Percentiles rank a stretch among this genome's conserved stretches.
Evolutionary conservation across 345 rosid genomes (phyloP).

Genomic region (Erodium maritimum): DNA sequence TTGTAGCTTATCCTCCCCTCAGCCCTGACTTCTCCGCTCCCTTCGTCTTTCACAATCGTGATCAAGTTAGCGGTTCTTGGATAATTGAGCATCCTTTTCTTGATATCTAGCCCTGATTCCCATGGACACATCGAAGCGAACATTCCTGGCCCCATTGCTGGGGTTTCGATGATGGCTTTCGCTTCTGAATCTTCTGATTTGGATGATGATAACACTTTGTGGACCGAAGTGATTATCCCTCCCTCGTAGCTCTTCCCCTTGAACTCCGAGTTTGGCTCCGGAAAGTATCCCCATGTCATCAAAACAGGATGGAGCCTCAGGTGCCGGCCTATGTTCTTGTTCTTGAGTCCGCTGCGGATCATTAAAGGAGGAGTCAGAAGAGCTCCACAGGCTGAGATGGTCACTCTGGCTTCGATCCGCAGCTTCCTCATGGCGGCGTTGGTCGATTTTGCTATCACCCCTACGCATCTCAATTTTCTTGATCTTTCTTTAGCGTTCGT

Average conservation of each 20-base stretch:
- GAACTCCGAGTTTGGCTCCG: constrained; percentile 37
- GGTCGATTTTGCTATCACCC: no score
- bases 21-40: constrained; percentile 10
- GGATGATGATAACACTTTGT: constrained; percentile 27
- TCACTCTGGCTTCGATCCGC: constrained; percentile 11
- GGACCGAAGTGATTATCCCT: constrained; percentile 54
- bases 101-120: constrained; percentile 47
- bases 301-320: constrained; percentile 77
- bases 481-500: no score
- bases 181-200: constrained; percentile 15
- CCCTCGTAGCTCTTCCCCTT: constrained; percentile 47
- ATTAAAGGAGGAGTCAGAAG: constrained; percentile 69
- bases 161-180: constrained; percentile 50
- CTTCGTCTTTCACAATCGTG: constrained; percentile 17
- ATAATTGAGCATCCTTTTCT: constrained; percentile 37
- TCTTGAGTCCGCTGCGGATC: constrained; percentile 69
- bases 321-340: constrained; percentile 54
- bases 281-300: constrained; percentile 94
- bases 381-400: constrained; percentile 3
- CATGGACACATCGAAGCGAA: constrained; percentile 39
- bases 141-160: constrained; percentile 35
- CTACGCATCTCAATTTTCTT: no score
- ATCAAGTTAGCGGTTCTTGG: constrained; percentile 44
- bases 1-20: constrained; percentile 9
- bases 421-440: neutral